Base-by-base conservation (phyloP, 768 basidiomycete species). In the Cytidiella melzeri region DNA sequence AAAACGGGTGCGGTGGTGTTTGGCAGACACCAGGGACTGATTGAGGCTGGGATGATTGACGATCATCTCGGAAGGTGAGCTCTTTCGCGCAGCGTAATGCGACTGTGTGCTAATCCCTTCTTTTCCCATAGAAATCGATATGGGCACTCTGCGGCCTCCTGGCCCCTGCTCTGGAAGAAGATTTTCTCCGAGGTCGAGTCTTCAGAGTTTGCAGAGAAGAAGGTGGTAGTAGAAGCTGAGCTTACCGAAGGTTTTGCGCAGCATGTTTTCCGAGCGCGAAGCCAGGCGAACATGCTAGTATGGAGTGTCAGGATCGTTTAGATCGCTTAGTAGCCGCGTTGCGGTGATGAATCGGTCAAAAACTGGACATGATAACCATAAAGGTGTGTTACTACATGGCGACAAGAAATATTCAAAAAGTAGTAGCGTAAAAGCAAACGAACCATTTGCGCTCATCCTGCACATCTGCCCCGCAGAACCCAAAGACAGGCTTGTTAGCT, bases 11-110 rank as follows among this genome's bases (percentile, higher is more conserved):
- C 60, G 0, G 37, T 68, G 30, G 48, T 68, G 20, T 70, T 70
- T 48, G 68, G 67, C 2, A 43, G 63, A n/a, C 68, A 70, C 42
- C 55, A 57, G 30, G 68, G 61, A 4, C 28, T 53, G 12, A 49
- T 46, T 15, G 41, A 58, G 40, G 61, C 56, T 30, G 65, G 66
- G 0, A 38, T 54, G 10, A 61, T 64, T 18, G 56, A 65, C 28
- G 65, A 69, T 34, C 49, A 57, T 28, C 50, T 65, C 43, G 51
- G 47, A 38, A 41, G 65, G 61, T 58, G 34, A 11, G 52, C 48
- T 4, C 26, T n/a, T n/a, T n/a, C n/a, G n/a, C n/a, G n/a, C n/a
- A n/a, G n/a, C n/a, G n/a, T n/a, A n/a, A n/a, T 5, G 43, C 12
- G 13, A 10, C 25, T 46, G 28, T 46, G 5, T 34, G 19, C 9